A percentile compares a stretch with the other conserved stretches of the same genome.
phyloP scores from a whole-genome alignment of 768 basidiomycete species.

The Termitomyces sp. region DNA sequence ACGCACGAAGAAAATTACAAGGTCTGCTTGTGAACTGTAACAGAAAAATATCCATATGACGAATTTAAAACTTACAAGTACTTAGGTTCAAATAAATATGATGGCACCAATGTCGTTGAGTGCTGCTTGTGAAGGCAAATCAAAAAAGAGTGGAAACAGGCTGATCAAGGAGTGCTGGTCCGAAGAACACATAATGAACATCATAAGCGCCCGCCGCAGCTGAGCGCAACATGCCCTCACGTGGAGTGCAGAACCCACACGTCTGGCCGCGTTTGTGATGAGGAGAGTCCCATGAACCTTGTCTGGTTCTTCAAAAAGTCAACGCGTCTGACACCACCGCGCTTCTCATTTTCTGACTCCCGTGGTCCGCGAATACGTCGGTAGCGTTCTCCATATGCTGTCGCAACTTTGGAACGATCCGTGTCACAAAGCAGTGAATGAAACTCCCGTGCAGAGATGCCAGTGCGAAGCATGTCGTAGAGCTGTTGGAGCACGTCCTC shows the following conservation, averaged over 20 bases:
- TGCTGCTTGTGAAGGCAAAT: neutral
- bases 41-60: no score
- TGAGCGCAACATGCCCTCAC: neutral
- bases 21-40: no score
- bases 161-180: neutral
- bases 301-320: slow-evolving; percentile 48
- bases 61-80: no score
- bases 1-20: no score
- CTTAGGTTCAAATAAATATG: no score
- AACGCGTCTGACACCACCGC: slow-evolving; percentile 47
- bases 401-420: slow-evolving; percentile 31
- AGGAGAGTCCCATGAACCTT: slow-evolving; percentile 37
- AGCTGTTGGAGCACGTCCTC: slow-evolving; percentile 28
- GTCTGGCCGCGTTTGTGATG: slow-evolving; percentile 21
- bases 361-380: slow-evolving; percentile 25
- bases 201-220: neutral
- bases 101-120: no score
- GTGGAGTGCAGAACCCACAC: slow-evolving; percentile 22
- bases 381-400: slow-evolving; percentile 43
- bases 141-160: neutral
- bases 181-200: neutral
- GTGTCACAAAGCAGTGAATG: slow-evolving; percentile 26
- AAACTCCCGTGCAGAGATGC: slow-evolving; percentile 39
- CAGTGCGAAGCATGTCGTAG: slow-evolving; percentile 34
- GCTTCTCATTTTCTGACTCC: slow-evolving; percentile 38